Evolutionary conservation across 2,329 filamentous ascomycete species (phyloP).

Genomic region (Neocucurbitaria cava): DNA sequence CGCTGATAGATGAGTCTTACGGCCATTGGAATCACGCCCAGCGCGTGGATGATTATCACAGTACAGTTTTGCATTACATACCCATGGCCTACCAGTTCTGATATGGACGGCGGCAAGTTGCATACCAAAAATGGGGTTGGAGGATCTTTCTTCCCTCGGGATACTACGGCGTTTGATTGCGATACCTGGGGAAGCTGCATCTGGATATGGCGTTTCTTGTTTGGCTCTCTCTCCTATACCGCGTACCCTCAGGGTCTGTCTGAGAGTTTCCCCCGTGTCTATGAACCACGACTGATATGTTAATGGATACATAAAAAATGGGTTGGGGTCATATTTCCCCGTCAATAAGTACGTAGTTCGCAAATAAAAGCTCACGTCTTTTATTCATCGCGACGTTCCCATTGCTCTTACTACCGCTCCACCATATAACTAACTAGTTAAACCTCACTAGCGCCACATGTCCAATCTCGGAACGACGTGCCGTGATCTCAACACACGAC

Average conservation of each 20-base stretch:
- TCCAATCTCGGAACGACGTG: not conserved
- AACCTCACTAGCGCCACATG: not conserved
- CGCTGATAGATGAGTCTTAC: conserved; percentile 21
- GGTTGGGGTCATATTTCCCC: conserved; percentile 8
- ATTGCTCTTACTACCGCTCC: not conserved
- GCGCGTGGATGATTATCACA: conserved; percentile 17
- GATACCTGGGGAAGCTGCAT: conserved; percentile 15
- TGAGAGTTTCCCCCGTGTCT: conserved; percentile 6
- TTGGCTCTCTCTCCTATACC: conserved; percentile 3
- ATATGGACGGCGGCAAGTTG: conserved; percentile 18
- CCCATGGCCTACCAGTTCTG: conserved; percentile 20
- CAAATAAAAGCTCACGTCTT: conserved; percentile 1
- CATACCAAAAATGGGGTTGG: conserved; percentile 27
- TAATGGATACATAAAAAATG: conserved; percentile 25
- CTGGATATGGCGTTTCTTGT: conserved; percentile 18
- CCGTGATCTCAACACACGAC: not conserved
- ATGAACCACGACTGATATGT: conserved; percentile 22
- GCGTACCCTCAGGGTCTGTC: conserved; percentile 4
- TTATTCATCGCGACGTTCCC: not conserved
- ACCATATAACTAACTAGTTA: not conserved
- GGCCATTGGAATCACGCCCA: conserved; percentile 9
- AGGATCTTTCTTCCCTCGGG: conserved; percentile 3
- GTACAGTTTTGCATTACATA: conserved; percentile 29
- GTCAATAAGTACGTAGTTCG: conserved; percentile 3
- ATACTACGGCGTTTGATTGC: conserved; percentile 9